Percentiles rank a stretch among this genome's conserved stretches.
These are phyloP conservation scores for Glarea lozoyensis DNA, from an alignment of 495 filamentous ascomycete species.

Conservation along the genomic window DNA sequence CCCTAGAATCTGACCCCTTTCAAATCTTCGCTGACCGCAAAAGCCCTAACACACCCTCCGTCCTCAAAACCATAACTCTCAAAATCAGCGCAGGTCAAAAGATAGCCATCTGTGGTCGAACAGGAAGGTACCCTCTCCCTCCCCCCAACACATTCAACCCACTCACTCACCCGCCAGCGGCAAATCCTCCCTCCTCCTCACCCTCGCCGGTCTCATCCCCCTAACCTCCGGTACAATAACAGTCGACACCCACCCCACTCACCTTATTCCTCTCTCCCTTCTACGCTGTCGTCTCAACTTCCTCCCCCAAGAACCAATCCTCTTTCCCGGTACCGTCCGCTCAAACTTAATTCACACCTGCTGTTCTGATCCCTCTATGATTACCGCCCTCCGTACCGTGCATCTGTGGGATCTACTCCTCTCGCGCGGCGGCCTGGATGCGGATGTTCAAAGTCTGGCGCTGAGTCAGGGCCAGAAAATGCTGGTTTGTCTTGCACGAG, in stretches of 20 bases:
- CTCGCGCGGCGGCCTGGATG: slow-evolving; percentile 20
- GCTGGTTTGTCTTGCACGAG: slow-evolving; percentile 36
- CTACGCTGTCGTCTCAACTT: slow-evolving; percentile 27
- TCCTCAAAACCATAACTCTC: slow-evolving; percentile 58
- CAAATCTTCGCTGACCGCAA: no score
- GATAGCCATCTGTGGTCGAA: slow-evolving; percentile 23
- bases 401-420: not conserved
- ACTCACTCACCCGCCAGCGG: not conserved
- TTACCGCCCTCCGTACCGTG: slow-evolving; percentile 13
- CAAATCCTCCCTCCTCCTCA: slow-evolving; percentile 29
- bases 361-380: not conserved
- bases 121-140: slow-evolving; percentile 13
- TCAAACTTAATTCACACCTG: slow-evolving; percentile 84
- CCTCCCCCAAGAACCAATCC: slow-evolving; percentile 32
- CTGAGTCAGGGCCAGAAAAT: slow-evolving; percentile 35
- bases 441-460: slow-evolving; percentile 25
- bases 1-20: no score
- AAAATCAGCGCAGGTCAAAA: slow-evolving; percentile 66
- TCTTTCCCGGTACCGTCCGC: slow-evolving; percentile 36
- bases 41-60: no score
- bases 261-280: slow-evolving; percentile 15
- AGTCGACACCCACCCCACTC: slow-evolving; percentile 26
- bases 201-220: slow-evolving; percentile 27
- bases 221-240: slow-evolving; percentile 21
- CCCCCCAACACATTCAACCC: not conserved